Evolutionary conservation across 2,329 filamentous ascomycete species (phyloP), one percentile per base, ranked within the genome.

Genomic region (Aspergillus uvarum): DNA sequence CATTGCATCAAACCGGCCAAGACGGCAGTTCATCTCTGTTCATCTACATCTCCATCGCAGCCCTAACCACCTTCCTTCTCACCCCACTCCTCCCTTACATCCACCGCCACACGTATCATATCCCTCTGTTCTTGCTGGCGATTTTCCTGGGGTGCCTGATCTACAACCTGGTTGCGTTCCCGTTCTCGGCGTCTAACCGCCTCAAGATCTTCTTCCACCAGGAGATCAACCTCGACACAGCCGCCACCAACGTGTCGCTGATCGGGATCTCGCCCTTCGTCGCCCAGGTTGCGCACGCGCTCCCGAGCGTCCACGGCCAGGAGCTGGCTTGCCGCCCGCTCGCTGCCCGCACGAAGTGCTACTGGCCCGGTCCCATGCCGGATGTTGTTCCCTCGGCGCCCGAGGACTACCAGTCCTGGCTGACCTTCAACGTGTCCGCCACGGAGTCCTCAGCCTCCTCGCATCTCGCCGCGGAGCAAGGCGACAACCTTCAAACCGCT

Each of bases 201-300:
- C 86, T 96, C 74, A 98, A 98, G 76, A 82, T 94, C 51, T 96
- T 88, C 75, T 97, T 98, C 74, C 81, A 90, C 53, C 93, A 99
- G 73, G 85, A 85, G 10, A 81, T 97, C 51, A 85, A 96, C 65
- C 83, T 96, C 10, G 89, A 91, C 65, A 85, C 82, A 4, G 87
- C 88, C n/a, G 78, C 82, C 14, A 91, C 92, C 65, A 80, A 78
- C 2, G 89, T 93, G 47, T 86, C 85, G 35, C 79, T 96, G 8
- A 83, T 82, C 0, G 92, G 92, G 0, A 73, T 92, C 2, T 81
- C 86, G 63, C 81, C 85, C 4, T 96, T 87, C 72, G 77, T 95
- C 1, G 80, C 84, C 12, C 77, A 84, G 35, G 86, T 94, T 50
- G 85, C 95, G 59, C 78, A 80, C 7, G 81, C 86, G 16, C 77